Evolutionary conservation across 1,284 basidiomycete species (phyloP), one percentile per base, ranked within the genome.

Genomic region (Puccinia horiana): DNA sequence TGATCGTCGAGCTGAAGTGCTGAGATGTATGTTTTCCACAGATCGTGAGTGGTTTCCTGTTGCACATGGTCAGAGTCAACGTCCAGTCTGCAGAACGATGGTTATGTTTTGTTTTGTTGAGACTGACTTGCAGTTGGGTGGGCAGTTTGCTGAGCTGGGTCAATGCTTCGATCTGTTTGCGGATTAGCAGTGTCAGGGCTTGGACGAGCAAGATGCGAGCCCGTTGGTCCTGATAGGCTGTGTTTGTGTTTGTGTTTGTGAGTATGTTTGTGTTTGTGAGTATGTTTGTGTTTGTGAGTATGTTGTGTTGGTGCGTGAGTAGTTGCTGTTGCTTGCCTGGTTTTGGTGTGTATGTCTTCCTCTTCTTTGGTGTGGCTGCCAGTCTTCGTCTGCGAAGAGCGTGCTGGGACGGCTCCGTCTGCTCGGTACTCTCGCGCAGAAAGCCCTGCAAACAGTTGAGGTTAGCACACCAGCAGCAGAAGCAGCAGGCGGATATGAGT

Each of bases 171-270:
- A 73, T 65, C 42, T 81, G 79, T 61, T 81, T 74, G 12, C 72
- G 69, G 49, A 81, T 74, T 58, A 81, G 54, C 20, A 81, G 40
- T 16, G 79, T 81, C 14, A 73, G 29, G 12, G 70, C 63, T 47
- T 81, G 79, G 11, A 81, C 54, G 20, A 81, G 26, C n/a, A 74
- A 40, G 20, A 81, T n/a, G 0, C 79, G 69, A 3, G 58, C 56
- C n/a, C 47, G 78, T 72, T 81, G 69, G 44, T 56, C 56, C 35
- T 52, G 35, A 75, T 81, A 81, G 52, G 70, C 79, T 81, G 47
- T 2, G 42, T 44, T 35, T n/a, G 29, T 8, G 23, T 29, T 14
- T 40, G 32, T 3, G 61, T 58, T 72, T 12, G 32, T 14, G 42
- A 9, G 26, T 26, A 69, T 20, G 2, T 70, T 65, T 16, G 23